Evolutionary conservation across 2,329 filamentous ascomycete species (phyloP).

Genomic region (Claviceps maximensis): DNA sequence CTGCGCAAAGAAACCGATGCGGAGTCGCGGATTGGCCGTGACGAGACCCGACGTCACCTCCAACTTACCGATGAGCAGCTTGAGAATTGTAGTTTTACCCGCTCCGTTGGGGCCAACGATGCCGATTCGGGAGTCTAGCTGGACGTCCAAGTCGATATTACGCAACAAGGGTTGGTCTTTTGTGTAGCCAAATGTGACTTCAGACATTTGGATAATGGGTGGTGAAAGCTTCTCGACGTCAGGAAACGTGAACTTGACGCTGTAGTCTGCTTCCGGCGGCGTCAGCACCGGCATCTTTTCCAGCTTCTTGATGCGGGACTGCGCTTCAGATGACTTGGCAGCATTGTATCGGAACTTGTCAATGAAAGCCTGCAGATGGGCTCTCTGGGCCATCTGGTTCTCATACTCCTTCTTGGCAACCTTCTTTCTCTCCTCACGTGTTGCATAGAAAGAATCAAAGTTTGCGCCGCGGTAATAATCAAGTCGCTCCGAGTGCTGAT

Average conservation of each 20-base stretch:
- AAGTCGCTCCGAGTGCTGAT: conserved; percentile 91
- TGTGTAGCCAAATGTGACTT: conserved; percentile 80
- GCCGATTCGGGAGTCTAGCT: conserved; percentile 93
- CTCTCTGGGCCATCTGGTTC: conserved; percentile 89
- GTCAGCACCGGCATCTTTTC: conserved; percentile 93
- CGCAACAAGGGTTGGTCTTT: conserved; percentile 65
- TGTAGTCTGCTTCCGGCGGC: conserved; percentile 85
- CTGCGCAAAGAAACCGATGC: conserved; percentile 94
- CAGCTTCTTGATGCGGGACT: conserved; percentile 97
- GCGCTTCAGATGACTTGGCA: conserved; percentile 94
- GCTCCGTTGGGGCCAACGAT: conserved; percentile 99
- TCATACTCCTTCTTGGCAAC: conserved; percentile 95
- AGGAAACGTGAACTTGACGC: conserved; percentile 91
- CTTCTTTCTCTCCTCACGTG: conserved; percentile 93
- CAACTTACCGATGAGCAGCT: conserved; percentile 85
- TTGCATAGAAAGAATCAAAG: conserved; percentile 95
- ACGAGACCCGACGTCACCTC: conserved; percentile 67
- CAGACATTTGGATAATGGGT: conserved; percentile 94
- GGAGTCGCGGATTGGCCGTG: conserved; percentile 73
- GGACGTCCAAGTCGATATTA: conserved; percentile 89
- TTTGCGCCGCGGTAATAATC: conserved; percentile 99
- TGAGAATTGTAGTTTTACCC: conserved; percentile 96
- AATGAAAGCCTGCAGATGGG: conserved; percentile 94
- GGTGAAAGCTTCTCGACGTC: conserved; percentile 96
- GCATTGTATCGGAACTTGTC: conserved; percentile 99